These are phyloP conservation scores for Juglanconis sp. DNA, from an alignment of 2,329 filamentous ascomycete genomes.

Conservation along the genomic window DNA sequence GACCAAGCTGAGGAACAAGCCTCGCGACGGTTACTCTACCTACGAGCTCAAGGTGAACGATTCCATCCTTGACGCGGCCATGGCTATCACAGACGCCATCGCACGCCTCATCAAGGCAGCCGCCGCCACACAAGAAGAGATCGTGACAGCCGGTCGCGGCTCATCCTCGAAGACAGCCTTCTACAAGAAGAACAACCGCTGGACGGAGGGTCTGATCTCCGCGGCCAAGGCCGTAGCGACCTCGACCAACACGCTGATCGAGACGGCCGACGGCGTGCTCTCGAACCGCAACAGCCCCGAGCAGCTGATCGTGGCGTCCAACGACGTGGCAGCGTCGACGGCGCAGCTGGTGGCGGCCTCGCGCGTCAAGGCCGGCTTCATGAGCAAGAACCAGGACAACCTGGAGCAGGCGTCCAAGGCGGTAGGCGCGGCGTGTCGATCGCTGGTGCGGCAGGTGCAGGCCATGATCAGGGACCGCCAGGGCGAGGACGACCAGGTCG, in stretches of 20 bases:
- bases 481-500: constrained; percentile 76
- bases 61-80: constrained; percentile 87
- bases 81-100: constrained; percentile 91
- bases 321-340: constrained; percentile 93
- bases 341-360: constrained; percentile 94
- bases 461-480: constrained; percentile 86
- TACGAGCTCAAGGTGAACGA: constrained; percentile 97
- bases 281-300: constrained; percentile 89
- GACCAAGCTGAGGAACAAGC: constrained; percentile 91
- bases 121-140: constrained; percentile 89
- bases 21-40: constrained; percentile 90
- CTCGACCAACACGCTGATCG: constrained; percentile 93
- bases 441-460: constrained; percentile 89
- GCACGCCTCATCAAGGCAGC: constrained; percentile 93
- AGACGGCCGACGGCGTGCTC: constrained; percentile 95
- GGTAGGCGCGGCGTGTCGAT: constrained; percentile 82
- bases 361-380: constrained; percentile 95
- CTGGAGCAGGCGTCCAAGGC: constrained; percentile 90
- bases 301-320: constrained; percentile 95
- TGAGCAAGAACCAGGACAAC: constrained; percentile 92
- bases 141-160: constrained; percentile 88
- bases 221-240: constrained; percentile 93
- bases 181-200: constrained; percentile 99
- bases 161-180: constrained; percentile 86
- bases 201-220: constrained; percentile 96